Percentiles rank a stretch among this genome's conserved stretches.
Evolutionary conservation across 768 basidiomycete genomes (phyloP).

Genomic region (Leccinum pellstonianum): DNA sequence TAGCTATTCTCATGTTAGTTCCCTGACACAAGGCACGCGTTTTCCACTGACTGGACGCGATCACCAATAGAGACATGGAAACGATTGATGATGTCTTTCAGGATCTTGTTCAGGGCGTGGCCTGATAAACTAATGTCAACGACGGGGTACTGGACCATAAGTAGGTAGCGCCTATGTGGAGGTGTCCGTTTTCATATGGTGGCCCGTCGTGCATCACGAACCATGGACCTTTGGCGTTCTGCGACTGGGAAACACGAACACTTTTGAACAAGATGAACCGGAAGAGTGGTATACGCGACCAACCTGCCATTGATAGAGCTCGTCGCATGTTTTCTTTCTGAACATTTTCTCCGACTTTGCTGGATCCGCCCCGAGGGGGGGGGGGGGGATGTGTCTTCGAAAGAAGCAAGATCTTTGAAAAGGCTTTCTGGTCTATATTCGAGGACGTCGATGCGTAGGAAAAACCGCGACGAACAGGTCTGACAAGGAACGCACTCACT

Average conservation of each 20-base stretch:
- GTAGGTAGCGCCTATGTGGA: conserved; percentile 78
- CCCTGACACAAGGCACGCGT: neutral
- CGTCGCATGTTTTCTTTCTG: conserved; percentile 62
- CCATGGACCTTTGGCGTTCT: conserved; percentile 60
- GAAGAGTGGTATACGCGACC: conserved; percentile 9
- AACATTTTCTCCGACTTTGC: conserved; percentile 59
- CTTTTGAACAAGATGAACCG: neutral
- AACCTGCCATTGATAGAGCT: conserved; percentile 80
- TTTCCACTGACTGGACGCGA: conserved; percentile 68
- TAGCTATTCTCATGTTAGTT: conserved; percentile 52
- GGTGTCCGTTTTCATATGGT: conserved; percentile 93
- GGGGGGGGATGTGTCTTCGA: conserved; percentile 82
- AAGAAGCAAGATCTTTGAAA: conserved; percentile 66
- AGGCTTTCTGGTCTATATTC: conserved; percentile 38
- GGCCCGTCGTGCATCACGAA: conserved; percentile 96
- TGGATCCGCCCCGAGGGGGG: conserved; percentile 52
- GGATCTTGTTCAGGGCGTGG: too few relatives aligned
- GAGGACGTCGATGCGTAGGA: conserved; percentile 12
- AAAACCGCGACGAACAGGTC: conserved; percentile 8
- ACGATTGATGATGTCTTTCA: conserved; percentile 62
- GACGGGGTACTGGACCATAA: neutral
- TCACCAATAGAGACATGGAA: conserved; percentile 78
- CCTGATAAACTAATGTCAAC: conserved; percentile 44
- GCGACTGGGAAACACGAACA: conserved; percentile 43
- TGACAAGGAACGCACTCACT: too few relatives aligned